Evolutionary conservation across 1,284 basidiomycete species (phyloP), one percentile per base, ranked within the genome.

Genomic region (Microbotryomycetes sp.): DNA sequence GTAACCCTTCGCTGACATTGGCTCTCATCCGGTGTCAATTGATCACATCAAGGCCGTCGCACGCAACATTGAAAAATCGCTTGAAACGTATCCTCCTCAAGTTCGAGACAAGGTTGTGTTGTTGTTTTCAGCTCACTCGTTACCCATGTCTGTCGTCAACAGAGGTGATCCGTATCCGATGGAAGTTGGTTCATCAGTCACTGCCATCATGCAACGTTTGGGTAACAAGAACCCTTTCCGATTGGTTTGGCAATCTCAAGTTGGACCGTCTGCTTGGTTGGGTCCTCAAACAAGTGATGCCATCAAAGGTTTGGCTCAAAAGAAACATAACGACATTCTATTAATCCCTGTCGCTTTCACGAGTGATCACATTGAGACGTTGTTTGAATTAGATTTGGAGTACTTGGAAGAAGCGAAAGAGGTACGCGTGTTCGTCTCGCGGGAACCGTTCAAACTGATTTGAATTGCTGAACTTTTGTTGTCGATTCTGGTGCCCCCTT

Each of bases 261-360:
- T 99, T 47, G 96, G 96, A 2, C 96, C 96, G 3, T 88, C 87
- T 45, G 90, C 93, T 28, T 98, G 96, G 96, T 90, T 98, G 82
- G 96, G 96, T 1, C 92, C 92, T 77, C 93, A 98, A 78, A 99
- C 96, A 0, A 81, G 83, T 42, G 90, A 92, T 60, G 88, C 92
- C 32, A 78, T 99, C 73, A 92, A 97, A 75, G 96, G 94, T 15
- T 83, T 96, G 56, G 90, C 90, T 46, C 86, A 90, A 66, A 80
- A 89, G 50, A 92, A 92, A 22, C 83, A 84, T 75, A 97, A 94
- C 78, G 85, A 83, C 68, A 85, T 86, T n/a, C 82, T 97, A 56
- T 81, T 96, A 32, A 85, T 99, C 2, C 96, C 96, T 1, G 92
- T 99, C 66, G 94, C 96, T 22, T 99, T 99, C 78, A 99, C 96